These are phyloP conservation scores for Exophiala bonariae DNA, from an alignment of 2,329 filamentous ascomycete genomes.

Conservation along the genomic window DNA sequence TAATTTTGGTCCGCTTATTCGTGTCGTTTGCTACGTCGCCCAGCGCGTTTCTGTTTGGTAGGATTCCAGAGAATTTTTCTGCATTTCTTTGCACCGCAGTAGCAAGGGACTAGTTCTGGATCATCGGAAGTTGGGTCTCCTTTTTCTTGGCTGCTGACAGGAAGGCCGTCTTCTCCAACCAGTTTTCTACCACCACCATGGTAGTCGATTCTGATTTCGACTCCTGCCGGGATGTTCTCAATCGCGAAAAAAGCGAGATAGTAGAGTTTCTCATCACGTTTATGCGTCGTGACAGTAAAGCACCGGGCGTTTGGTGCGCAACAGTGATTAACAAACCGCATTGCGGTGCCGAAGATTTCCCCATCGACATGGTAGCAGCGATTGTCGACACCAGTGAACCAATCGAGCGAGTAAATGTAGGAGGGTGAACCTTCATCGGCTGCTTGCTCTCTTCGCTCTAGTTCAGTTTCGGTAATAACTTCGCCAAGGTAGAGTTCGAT, in stretches of 20 bases:
- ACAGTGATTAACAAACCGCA: conserved; percentile 50
- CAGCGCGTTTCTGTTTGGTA: conserved; percentile 14
- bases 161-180: no score
- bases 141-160: no score
- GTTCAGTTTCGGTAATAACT: conserved; percentile 38
- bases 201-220: conserved; percentile 51
- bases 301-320: conserved; percentile 49
- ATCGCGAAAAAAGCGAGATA: conserved; percentile 49
- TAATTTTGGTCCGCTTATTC: no score
- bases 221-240: conserved; percentile 40
- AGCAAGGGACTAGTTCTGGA: conserved; percentile 41
- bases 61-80: conserved; percentile 44
- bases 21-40: no score
- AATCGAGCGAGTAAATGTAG: conserved; percentile 46
- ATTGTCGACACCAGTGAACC: conserved; percentile 30
- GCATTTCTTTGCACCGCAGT: conserved; percentile 45
- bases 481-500: conserved; percentile 49
- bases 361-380: conserved; percentile 48
- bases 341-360: conserved; percentile 41
- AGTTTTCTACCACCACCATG: conserved; percentile 11
- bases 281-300: conserved; percentile 43
- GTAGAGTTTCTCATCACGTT: conserved; percentile 43
- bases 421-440: conserved; percentile 33
- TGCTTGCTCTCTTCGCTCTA: conserved; percentile 39
- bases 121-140: no score